phyloP scores from a whole-genome alignment of 2,329 filamentous ascomycete species.

The Tympanopsis confertula region DNA sequence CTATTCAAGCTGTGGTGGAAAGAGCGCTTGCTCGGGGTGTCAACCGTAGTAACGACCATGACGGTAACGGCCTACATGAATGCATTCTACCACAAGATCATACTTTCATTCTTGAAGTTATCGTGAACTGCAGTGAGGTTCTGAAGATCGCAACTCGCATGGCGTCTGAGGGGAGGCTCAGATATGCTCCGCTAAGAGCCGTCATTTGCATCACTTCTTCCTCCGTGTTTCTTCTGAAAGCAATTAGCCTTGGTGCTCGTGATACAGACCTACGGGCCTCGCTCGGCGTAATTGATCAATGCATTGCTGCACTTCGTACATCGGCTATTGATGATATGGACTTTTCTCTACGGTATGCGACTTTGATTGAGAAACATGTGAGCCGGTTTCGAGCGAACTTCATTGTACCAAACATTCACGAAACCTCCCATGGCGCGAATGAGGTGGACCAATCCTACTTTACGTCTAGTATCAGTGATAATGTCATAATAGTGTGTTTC shows the following conservation, averaged over 20 bases:
- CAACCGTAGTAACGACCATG: slow-evolving; percentile 1
- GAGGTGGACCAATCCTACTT: too few species aligned
- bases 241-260: slow-evolving; percentile 6
- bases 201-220: slow-evolving; percentile 10
- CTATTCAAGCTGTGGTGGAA: slow-evolving; percentile 9
- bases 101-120: slow-evolving; percentile 8
- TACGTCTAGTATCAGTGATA: too few species aligned
- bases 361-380: slow-evolving; percentile 10
- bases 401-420: too few species aligned
- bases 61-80: slow-evolving; percentile 5
- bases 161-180: slow-evolving; percentile 5
- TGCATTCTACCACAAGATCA: slow-evolving; percentile 9
- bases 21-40: slow-evolving; percentile 6
- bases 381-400: too few species aligned
- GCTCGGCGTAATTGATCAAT: slow-evolving; percentile 6
- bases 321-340: slow-evolving; percentile 11
- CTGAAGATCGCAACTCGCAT: slow-evolving; percentile 7
- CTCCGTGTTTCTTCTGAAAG: slow-evolving; percentile 11
- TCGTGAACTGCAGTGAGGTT: slow-evolving; percentile 8
- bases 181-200: slow-evolving; percentile 7
- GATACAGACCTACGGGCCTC: slow-evolving; percentile 8
- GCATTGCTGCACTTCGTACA: slow-evolving; percentile 5
- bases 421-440: too few species aligned
- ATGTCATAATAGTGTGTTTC: too few species aligned
- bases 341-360: slow-evolving; percentile 10